Conservation (phyloP, 768 basidiomycete genomes). For the Naganishia onofrii region DNA sequence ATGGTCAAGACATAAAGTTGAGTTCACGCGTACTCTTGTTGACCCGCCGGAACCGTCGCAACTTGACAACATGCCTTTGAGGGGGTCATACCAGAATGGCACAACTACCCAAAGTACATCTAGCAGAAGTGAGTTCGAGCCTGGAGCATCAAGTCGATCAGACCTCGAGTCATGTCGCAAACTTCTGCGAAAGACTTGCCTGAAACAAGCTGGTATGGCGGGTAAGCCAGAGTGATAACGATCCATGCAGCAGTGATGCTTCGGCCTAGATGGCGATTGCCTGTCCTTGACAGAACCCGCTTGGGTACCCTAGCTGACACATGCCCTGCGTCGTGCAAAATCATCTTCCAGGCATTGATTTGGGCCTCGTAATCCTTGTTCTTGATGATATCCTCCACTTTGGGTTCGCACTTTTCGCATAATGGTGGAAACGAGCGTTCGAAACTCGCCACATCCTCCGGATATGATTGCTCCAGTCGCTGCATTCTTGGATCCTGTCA, state of each 20-base stretch:
- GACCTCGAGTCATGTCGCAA: neutral
- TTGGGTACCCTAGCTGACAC: neutral
- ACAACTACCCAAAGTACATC: neutral
- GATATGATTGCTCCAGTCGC: slow-evolving; percentile 14
- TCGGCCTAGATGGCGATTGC: too few relatives aligned
- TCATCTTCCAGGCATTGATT: slow-evolving; percentile 19
- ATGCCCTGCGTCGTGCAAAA: neutral
- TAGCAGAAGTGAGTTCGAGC: neutral
- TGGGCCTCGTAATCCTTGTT: slow-evolving; percentile 23
- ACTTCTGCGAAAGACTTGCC: neutral
- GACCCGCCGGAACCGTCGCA: neutral
- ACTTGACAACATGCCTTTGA: neutral
- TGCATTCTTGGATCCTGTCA: slow-evolving; percentile 24
- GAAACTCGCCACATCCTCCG: neutral
- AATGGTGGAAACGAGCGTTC: slow-evolving; percentile 16
- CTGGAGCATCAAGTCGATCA: neutral
- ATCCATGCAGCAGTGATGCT: slow-evolving; percentile 2
- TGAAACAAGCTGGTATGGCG: neutral
- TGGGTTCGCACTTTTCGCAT: slow-evolving; percentile 15
- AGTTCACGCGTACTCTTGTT: neutral
- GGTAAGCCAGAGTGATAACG: neutral
- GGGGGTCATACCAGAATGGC: slow-evolving; percentile 1
- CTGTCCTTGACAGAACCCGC: neutral
- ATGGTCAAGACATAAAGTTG: neutral
- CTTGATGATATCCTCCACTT: slow-evolving; percentile 19